Evolutionary conservation across 768 basidiomycete species (phyloP), one percentile per base, ranked within the genome.

Genomic region (Hemileccinum rubropunctum): DNA sequence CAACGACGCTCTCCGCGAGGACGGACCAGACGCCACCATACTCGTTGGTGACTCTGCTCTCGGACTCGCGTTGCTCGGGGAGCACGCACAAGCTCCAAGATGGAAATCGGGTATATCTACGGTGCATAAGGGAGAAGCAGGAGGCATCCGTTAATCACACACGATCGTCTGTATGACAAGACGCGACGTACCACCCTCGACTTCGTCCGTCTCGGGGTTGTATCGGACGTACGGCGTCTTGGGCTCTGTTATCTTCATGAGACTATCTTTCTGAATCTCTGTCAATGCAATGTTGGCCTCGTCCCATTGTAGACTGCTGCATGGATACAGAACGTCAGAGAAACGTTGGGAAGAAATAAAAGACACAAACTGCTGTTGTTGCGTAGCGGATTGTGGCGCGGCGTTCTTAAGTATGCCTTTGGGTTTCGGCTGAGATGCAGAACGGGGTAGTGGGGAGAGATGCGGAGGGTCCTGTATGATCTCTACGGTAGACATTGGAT

Each of bases 161-260:
- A 27, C 23, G n/a, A 15, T 12, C 27, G n/a, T 4, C 4, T 14
- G 3, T 4, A 1, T 2, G 18, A 23, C 6, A 18, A 4, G 1
- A 33, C n/a, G 34, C 18, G n/a, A 70, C 74, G 63, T 67, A 92
- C 94, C 91, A 54, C 88, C 84, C 68, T 93, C 91, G 37, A 92
- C 71, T 47, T 80, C 79, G 66, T 93, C 91, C n/a, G 86, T 85
- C 64, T 88, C 85, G 3, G 90, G 79, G 60, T 93, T 88, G 69
- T 93, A 95, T 58, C 91, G 77, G 47, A 98, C 94, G 69, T 89
- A 98, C 2, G 94, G 94, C 10, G 94, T 98, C 79, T 98, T 98
- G 46, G 94, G 94, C 63, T 98, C 94, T 3, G 91, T 93, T 63
- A 98, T 98, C 81, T 97, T 98, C 94, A 97, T 98, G 64, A 93